Percentiles rank a stretch among this genome's conserved stretches.
Evolutionary conservation across 257 asterid genomes (phyloP).

Genomic region (Penstemon newberryi): DNA sequence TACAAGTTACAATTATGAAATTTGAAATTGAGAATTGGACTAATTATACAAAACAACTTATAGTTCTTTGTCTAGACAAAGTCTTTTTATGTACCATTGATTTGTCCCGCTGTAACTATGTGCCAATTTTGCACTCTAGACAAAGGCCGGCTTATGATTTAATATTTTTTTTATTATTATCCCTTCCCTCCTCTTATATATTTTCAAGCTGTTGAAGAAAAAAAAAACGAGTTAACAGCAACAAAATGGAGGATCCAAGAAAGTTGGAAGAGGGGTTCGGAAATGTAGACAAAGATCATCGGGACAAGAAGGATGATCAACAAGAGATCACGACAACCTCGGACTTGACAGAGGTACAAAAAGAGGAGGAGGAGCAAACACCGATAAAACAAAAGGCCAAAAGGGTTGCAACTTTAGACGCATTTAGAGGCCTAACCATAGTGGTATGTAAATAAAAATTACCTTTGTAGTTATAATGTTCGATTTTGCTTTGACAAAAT

Average conservation of each 20-base stretch:
- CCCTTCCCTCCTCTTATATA: constrained; percentile 14
- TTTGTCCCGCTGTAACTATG: constrained; percentile 23
- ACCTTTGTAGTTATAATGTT: background rate
- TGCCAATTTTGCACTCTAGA: constrained; percentile 13
- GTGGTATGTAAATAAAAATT: constrained; percentile 45
- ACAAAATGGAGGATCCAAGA: constrained; percentile 45
- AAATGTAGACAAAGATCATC: constrained; percentile 17
- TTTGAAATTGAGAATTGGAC: background rate
- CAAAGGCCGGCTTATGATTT: constrained; percentile 42
- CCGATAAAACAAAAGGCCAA: constrained; percentile 45
- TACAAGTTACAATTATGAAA: background rate
- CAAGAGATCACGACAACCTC: background rate
- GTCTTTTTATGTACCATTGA: constrained; percentile 4
- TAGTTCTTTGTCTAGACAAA: no score
- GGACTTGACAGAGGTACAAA: constrained; percentile 15
- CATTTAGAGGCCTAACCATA: constrained; percentile 79
- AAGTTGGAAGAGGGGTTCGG: constrained; percentile 55
- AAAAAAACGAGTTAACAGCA: background rate
- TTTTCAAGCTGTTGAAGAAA: background rate
- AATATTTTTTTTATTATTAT: constrained; percentile 19
- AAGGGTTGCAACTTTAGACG: constrained; percentile 76
- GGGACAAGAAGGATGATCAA: constrained; percentile 22
- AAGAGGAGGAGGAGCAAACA: constrained; percentile 36
- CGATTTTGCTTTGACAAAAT: constrained; percentile 5
- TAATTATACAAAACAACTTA: background rate